A percentile compares a stretch with the other conserved stretches of the same genome.
phyloP scores from a whole-genome alignment of 176 grass and related monocot genomes.

The Bromus sterilis region DNA sequence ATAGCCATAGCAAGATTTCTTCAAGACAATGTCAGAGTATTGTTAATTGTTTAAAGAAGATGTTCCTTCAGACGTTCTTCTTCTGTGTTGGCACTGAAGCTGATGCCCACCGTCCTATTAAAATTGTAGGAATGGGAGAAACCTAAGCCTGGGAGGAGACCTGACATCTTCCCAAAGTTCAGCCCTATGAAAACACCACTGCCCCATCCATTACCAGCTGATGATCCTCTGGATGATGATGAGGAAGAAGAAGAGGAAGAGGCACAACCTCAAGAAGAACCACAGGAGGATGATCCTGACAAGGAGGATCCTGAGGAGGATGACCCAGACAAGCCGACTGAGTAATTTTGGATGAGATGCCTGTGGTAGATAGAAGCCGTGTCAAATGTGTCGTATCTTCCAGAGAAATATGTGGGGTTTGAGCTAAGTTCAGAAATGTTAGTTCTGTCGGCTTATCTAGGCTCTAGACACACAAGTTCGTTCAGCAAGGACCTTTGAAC shows the following conservation, averaged over 20 bases:
- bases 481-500: neutral
- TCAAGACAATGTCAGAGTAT: neutral
- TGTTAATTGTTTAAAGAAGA: neutral
- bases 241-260: conserved; percentile 77
- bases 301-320: conserved; percentile 61
- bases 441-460: conserved; percentile 27
- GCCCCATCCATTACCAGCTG: conserved; percentile 59
- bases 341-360: conserved; percentile 16
- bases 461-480: conserved; percentile 19
- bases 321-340: conserved; percentile 50
- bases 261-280: conserved; percentile 47
- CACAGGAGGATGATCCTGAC: conserved; percentile 66
- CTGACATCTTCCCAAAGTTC: conserved; percentile 79
- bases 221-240: conserved; percentile 69
- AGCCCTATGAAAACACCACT: conserved; percentile 86
- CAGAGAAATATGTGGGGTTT: neutral
- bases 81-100: neutral
- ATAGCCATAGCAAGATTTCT: neutral
- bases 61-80: neutral
- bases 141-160: conserved; percentile 69
- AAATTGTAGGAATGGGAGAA: conserved; percentile 64
- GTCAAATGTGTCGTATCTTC: conserved; percentile 6
- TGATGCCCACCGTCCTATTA: neutral
- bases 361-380: conserved; percentile 21
- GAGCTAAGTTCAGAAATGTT: conserved; percentile 11